These are phyloP conservation scores for Brassica hybrid DNA, from an alignment of 441 rosid genomes.

Conservation along the genomic window DNA sequence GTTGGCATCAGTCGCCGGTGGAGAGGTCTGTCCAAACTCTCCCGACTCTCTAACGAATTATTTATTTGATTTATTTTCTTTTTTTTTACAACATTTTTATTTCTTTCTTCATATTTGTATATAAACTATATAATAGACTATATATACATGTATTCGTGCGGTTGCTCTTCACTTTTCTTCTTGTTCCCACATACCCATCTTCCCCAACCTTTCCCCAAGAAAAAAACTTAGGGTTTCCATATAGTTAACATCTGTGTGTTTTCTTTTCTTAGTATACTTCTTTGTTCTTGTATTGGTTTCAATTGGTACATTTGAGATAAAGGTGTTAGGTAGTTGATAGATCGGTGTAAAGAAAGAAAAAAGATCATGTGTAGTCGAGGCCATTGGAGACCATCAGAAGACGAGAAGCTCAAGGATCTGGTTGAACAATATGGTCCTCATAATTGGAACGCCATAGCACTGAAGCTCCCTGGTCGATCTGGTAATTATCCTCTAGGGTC, in stretches of 20 bases:
- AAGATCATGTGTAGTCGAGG: conserved; percentile 63
- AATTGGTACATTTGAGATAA: conserved; percentile 7
- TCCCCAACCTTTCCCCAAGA: conserved; percentile 22
- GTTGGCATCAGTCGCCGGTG: conserved; percentile 75
- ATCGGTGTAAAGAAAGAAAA: conserved; percentile 9
- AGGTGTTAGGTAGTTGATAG: not conserved
- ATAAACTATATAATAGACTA: not conserved
- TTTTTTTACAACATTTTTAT: no score
- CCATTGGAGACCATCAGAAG: conserved; percentile 76
- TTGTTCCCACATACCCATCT: conserved; percentile 47
- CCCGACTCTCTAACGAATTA: conserved; percentile 65
- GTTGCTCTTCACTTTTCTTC: conserved; percentile 42
- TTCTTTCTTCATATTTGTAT: not conserved
- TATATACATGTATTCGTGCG: conserved; percentile 21
- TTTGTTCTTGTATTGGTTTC: conserved; percentile 25
- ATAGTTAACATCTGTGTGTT: not conserved
- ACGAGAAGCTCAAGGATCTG: conserved; percentile 62
- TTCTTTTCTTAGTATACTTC: not conserved
- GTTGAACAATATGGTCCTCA: conserved; percentile 70
- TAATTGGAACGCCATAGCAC: conserved; percentile 80
- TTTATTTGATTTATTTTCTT: no score
- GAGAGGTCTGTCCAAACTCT: conserved; percentile 57
- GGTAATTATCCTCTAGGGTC: conserved; percentile 45
- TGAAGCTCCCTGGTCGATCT: conserved; percentile 70
- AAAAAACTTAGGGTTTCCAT: conserved; percentile 32